Conservation (phyloP, 495 filamentous ascomycete species). For the Cercophora scortea region DNA sequence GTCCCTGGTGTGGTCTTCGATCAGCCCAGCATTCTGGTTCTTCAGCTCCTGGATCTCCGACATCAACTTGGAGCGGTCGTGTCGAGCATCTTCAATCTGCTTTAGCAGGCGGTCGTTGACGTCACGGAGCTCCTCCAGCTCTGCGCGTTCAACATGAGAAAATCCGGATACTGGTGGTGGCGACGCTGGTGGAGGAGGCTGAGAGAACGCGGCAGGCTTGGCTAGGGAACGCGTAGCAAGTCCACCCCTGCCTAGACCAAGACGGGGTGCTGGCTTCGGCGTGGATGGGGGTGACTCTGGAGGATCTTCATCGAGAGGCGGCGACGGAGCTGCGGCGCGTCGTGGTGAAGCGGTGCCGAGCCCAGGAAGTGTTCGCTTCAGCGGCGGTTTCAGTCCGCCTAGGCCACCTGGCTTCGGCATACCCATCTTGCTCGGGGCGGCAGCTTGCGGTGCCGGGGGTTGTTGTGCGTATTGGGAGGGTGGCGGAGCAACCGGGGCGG, state of each 20-base stretch:
- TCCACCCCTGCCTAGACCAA: slow-evolving; percentile 66
- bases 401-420: slow-evolving; percentile 60
- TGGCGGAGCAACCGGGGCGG: slow-evolving; percentile 35
- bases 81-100: slow-evolving; percentile 65
- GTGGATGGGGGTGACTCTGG: slow-evolving; percentile 32
- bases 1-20: slow-evolving; percentile 94
- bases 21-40: slow-evolving; percentile 91
- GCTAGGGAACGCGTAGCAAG: slow-evolving; percentile 80
- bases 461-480: slow-evolving; percentile 29
- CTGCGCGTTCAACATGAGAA: slow-evolving; percentile 68
- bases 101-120: slow-evolving; percentile 71
- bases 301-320: slow-evolving; percentile 46
- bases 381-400: slow-evolving; percentile 61
- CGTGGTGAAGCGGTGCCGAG: slow-evolving; percentile 58
- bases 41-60: slow-evolving; percentile 83
- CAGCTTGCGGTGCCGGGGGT: slow-evolving; percentile 49
- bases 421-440: slow-evolving; percentile 54
- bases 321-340: slow-evolving; percentile 45
- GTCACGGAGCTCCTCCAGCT: slow-evolving; percentile 78
- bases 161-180: slow-evolving; percentile 51
- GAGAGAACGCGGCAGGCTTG: slow-evolving; percentile 52
- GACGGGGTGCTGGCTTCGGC: slow-evolving; percentile 41
- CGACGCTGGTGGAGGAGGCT: slow-evolving; percentile 31
- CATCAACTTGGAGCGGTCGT: slow-evolving; percentile 62
- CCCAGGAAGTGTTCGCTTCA: slow-evolving; percentile 50